Base-by-base conservation (phyloP, 306 rosid genomes). In the Psophocarpus tetragonolobus region DNA sequence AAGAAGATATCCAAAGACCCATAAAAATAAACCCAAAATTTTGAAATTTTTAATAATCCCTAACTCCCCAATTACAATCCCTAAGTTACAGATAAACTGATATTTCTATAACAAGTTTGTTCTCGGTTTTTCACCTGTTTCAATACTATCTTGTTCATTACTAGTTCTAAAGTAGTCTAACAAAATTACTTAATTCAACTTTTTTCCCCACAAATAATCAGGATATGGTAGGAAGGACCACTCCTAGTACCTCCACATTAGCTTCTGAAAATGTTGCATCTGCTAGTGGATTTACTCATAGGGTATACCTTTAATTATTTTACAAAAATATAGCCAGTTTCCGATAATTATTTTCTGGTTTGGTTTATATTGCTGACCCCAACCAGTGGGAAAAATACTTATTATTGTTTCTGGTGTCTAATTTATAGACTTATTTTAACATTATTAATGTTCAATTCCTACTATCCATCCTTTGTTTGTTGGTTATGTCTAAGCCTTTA, bases 281-380 rank as follows among this genome's bases (percentile, higher is more conserved):
- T 45, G 63, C 76, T 29, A 84, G 65, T 76, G 87, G 76, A 53
- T 32, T 68, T 57, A 26, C 84, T 14, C 60, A 68, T 62, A 82
- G 84, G 91, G 93, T 87, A 82, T 45, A 29, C n/a, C 33, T 36
- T 51, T 18, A 6, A 45, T 85, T 45, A 27, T 82, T 4, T 47
- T 62, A 36, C 45, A 56, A 41, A 57, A 26, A 24, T 24, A 54
- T 21, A 54, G 62, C n/a, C 24, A 54, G 32, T 54, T 4, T 20
- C 4, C 0, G 14, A 53, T 21, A 53, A 3, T 53, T 53, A 23
- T 21, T 20, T 53, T 29, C 29, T 53, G 29, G 60, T 53, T 53
- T 53, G 29, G 21, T 53, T 20, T 53, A 53, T 53, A 23, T 50
- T 53, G 30, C 27, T 20, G 29, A 20, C 13, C 60, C 60, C 29